phyloP scores from a whole-genome alignment of 495 filamentous ascomycete genomes.

The Lophiotrema nucula region DNA sequence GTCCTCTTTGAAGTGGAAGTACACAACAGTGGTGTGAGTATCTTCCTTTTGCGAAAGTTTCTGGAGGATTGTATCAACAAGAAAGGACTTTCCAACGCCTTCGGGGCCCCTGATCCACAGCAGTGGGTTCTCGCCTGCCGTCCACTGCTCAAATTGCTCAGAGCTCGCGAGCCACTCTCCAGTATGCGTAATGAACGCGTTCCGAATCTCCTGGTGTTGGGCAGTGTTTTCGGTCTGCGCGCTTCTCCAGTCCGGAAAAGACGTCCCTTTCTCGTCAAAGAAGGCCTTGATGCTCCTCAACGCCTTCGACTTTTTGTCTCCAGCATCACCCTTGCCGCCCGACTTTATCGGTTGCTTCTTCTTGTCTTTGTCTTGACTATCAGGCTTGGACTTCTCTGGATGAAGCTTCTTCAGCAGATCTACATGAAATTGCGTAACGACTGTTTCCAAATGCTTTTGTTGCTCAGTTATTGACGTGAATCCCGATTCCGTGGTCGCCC shows the following conservation, averaged over 20 bases:
- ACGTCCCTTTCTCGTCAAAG: neutral
- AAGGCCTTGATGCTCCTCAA: neutral
- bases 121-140: neutral
- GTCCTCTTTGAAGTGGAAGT: slow-evolving; percentile 12
- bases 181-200: neutral
- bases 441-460: too few species aligned
- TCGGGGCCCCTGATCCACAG: slow-evolving; percentile 2
- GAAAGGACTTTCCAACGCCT: slow-evolving; percentile 5
- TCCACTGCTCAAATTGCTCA: neutral
- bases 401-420: too few species aligned
- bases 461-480: too few species aligned
- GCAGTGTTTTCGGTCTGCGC: neutral
- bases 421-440: too few species aligned
- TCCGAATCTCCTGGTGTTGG: neutral
- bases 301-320: neutral
- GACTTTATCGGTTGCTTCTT: neutral
- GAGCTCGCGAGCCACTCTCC: neutral
- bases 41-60: neutral
- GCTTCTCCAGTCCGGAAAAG: neutral
- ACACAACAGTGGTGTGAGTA: neutral
- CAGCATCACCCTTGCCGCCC: neutral
- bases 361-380: too few species aligned
- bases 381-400: too few species aligned
- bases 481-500: too few species aligned
- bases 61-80: neutral